Percentiles rank a stretch among this genome's conserved stretches.
phyloP scores from a whole-genome alignment of 1,139 yeast species.

The Komagataea norvegica region DNA sequence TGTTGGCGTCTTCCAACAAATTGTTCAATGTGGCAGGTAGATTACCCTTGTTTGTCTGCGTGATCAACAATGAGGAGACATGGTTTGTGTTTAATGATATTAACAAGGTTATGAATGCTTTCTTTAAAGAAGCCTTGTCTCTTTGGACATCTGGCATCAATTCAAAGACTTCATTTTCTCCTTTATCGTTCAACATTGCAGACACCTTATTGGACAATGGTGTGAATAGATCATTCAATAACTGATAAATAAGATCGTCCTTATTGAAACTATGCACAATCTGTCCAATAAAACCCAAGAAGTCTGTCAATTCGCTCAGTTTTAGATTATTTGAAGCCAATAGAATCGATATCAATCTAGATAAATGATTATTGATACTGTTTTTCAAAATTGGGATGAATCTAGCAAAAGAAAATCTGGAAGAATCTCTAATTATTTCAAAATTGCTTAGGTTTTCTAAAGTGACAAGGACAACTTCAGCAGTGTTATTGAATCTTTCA shows the following conservation, averaged over 20 bases:
- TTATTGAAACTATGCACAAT: conserved; percentile 71
- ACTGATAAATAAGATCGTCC: conserved; percentile 64
- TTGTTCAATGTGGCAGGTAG: conserved; percentile 63
- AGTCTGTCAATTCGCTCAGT: conserved; percentile 68
- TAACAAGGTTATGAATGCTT: conserved; percentile 64
- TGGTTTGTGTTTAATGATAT: conserved; percentile 72
- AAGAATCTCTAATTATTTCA: conserved; percentile 75
- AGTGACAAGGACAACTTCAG: conserved; percentile 81
- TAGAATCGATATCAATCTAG: conserved; percentile 68
- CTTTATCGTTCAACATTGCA: conserved; percentile 44
- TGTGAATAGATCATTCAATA: conserved; percentile 65
- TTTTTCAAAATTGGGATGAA: conserved; percentile 70
- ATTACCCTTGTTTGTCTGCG: conserved; percentile 57
- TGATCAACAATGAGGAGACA: conserved; percentile 69
- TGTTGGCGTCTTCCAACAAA: conserved; percentile 62
- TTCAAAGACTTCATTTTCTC: conserved; percentile 38
- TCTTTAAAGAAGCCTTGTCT: conserved; percentile 59
- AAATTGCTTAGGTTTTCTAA: conserved; percentile 66
- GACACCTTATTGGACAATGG: conserved; percentile 71
- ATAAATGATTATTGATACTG: conserved; percentile 51
- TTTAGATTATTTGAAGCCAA: conserved; percentile 62
- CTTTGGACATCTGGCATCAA: conserved; percentile 45
- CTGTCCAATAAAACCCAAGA: conserved; percentile 83
- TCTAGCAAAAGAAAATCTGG: conserved; percentile 83
- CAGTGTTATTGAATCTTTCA: conserved; percentile 60